Conservation (phyloP, 352 stramenopile genomes). For the Pythium inflatum region DNA sequence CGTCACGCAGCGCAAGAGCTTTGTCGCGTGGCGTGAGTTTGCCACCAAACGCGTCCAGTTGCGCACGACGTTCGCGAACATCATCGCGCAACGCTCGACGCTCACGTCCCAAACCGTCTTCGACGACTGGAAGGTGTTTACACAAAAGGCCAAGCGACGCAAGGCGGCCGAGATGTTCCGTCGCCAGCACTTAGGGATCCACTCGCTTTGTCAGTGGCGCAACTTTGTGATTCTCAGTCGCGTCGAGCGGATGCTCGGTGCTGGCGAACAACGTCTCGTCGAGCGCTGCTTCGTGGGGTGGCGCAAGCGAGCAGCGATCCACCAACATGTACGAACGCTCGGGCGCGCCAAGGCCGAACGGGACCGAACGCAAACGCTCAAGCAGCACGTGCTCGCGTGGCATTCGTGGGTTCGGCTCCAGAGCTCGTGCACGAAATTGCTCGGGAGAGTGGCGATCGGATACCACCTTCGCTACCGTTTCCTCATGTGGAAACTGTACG, state of each 20-base stretch:
- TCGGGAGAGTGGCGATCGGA: constrained; percentile 40
- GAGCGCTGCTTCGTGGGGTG: constrained; percentile 48
- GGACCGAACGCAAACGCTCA: neutral
- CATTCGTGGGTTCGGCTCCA: constrained; percentile 36
- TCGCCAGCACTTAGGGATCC: neutral
- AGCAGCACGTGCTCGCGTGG: constrained; percentile 41
- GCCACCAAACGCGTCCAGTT: constrained; percentile 24
- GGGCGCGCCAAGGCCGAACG: constrained; percentile 11
- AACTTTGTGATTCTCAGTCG: constrained; percentile 51
- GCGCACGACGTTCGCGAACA: constrained; percentile 29
- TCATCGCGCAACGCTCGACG: constrained; percentile 37
- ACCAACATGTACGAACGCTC: constrained; percentile 34
- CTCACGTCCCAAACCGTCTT: constrained; percentile 41
- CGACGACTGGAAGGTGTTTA: constrained; percentile 35
- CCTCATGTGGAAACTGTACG: constrained; percentile 54
- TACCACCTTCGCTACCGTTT: constrained; percentile 57
- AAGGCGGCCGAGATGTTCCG: neutral
- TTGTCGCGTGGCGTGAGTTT: constrained; percentile 44
- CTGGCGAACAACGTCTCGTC: constrained; percentile 28
- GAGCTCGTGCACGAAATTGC: constrained; percentile 38
- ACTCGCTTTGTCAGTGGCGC: constrained; percentile 41
- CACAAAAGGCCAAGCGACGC: constrained; percentile 15
- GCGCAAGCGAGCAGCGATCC: constrained; percentile 39
- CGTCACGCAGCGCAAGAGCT: constrained; percentile 41
- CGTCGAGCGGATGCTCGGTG: constrained; percentile 54